Conservation (phyloP, 345 rosid species). For the Odontarrhena argentea region DNA sequence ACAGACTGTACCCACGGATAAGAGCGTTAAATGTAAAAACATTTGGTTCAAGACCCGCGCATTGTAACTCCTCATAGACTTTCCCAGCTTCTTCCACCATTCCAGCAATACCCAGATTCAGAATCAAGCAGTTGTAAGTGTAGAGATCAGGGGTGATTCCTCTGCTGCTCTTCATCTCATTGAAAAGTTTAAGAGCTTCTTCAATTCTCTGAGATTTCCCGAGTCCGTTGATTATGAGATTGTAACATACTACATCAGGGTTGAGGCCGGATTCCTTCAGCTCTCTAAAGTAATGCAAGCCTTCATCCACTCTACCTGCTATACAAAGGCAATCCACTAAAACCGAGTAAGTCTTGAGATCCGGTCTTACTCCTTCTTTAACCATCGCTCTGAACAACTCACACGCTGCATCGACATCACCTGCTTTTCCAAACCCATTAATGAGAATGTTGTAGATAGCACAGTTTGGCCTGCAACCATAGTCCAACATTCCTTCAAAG, state of each 20-base stretch:
- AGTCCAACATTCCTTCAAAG: slow-evolving; percentile 79
- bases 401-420: slow-evolving; percentile 67
- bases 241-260: slow-evolving; percentile 71
- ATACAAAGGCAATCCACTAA: slow-evolving; percentile 73
- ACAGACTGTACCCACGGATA: slow-evolving; percentile 70
- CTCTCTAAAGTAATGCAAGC: slow-evolving; percentile 62
- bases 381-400: slow-evolving; percentile 70
- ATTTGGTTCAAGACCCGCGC: slow-evolving; percentile 69
- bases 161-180: slow-evolving; percentile 61
- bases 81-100: slow-evolving; percentile 69
- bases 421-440: slow-evolving; percentile 79
- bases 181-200: slow-evolving; percentile 65
- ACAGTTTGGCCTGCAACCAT: slow-evolving; percentile 78
- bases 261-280: slow-evolving; percentile 62
- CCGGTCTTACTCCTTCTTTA: slow-evolving; percentile 82
- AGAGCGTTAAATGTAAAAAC: slow-evolving; percentile 88
- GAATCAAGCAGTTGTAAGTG: slow-evolving; percentile 78
- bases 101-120: slow-evolving; percentile 63
- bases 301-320: slow-evolving; percentile 79
- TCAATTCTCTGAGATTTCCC: slow-evolving; percentile 65
- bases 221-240: slow-evolving; percentile 75
- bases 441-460: slow-evolving; percentile 87
- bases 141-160: slow-evolving; percentile 75
- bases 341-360: slow-evolving; percentile 82
- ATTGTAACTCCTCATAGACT: slow-evolving; percentile 63